phyloP scores from a whole-genome alignment of 164 flowering plant species.

The Annona cherimola region DNA sequence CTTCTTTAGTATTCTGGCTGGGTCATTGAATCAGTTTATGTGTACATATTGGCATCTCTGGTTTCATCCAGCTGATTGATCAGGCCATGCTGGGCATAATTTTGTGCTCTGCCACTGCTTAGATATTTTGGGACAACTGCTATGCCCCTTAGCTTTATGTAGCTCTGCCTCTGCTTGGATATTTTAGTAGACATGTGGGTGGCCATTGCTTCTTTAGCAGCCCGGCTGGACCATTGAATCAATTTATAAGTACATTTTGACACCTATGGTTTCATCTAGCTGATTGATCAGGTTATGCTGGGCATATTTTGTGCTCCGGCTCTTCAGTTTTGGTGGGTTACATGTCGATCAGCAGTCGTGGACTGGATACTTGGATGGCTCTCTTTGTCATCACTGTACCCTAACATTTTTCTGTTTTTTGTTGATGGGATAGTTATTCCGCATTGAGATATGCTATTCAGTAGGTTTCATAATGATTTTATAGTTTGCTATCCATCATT shows the following conservation, averaged over 20 bases:
- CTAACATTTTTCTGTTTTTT: too few relatives aligned
- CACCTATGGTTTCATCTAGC: background rate
- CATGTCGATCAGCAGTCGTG: background rate
- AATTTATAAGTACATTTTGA: too few relatives aligned
- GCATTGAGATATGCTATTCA: too few relatives aligned
- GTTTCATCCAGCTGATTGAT: background rate
- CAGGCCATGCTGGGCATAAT: background rate
- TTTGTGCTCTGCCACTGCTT: background rate
- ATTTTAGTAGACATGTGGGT: background rate
- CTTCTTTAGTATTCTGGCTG: background rate
- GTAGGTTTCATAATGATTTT: too few relatives aligned
- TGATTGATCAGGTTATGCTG: background rate
- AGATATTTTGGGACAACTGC: too few relatives aligned
- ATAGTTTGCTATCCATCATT: too few relatives aligned
- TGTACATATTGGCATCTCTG: background rate
- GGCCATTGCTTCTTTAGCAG: background rate
- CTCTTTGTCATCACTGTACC: too few relatives aligned
- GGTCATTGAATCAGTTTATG: background rate
- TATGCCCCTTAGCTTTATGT: too few relatives aligned
- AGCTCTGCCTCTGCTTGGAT: too few relatives aligned
- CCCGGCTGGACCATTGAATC: background rate
- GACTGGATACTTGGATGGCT: background rate
- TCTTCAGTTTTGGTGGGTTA: background rate
- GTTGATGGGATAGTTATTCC: too few relatives aligned
- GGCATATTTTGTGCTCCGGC: background rate